Conservation (phyloP, 768 basidiomycete genomes). For the Leccinum broughii region DNA sequence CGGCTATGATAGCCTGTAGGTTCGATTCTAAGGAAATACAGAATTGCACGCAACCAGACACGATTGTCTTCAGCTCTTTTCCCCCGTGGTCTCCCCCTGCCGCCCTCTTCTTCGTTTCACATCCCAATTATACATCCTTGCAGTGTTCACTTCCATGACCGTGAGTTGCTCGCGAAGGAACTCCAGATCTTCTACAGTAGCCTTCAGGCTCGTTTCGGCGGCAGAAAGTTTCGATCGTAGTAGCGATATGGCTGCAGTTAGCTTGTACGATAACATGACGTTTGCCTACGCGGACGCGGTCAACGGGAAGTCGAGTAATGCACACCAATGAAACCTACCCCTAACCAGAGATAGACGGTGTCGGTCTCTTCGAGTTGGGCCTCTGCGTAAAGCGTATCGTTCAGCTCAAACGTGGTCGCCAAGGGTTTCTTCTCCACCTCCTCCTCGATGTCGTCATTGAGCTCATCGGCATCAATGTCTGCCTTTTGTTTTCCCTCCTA, state of each 20-base stretch:
- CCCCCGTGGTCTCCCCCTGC: conserved; percentile 32
- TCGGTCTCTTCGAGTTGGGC: conserved; percentile 87
- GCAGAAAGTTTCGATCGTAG: conserved; percentile 71
- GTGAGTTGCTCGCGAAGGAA: conserved; percentile 94
- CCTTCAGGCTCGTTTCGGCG: conserved; percentile 64
- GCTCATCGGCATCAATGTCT: conserved; percentile 39
- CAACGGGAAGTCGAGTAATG: not conserved
- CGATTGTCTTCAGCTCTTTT: conserved; percentile 14
- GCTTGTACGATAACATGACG: conserved; percentile 93
- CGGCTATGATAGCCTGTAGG: not conserved
- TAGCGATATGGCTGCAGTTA: conserved; percentile 73
- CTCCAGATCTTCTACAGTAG: conserved; percentile 85
- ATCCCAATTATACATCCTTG: conserved; percentile 95
- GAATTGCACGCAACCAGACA: not conserved
- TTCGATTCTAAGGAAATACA: not conserved
- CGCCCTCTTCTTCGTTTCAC: conserved; percentile 76
- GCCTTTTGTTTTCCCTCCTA: conserved; percentile 63
- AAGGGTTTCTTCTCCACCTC: conserved; percentile 48
- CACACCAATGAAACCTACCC: conserved; percentile 52
- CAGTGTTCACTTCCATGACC: conserved; percentile 95
- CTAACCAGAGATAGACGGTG: conserved; percentile 93
- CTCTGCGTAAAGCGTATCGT: conserved; percentile 93
- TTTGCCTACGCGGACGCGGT: conserved; percentile 67
- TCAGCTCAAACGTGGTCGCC: conserved; percentile 89
- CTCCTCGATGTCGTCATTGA: conserved; percentile 49